Evolutionary conservation across 768 basidiomycete genomes (phyloP).

Genomic region (Calocera viscosa): DNA sequence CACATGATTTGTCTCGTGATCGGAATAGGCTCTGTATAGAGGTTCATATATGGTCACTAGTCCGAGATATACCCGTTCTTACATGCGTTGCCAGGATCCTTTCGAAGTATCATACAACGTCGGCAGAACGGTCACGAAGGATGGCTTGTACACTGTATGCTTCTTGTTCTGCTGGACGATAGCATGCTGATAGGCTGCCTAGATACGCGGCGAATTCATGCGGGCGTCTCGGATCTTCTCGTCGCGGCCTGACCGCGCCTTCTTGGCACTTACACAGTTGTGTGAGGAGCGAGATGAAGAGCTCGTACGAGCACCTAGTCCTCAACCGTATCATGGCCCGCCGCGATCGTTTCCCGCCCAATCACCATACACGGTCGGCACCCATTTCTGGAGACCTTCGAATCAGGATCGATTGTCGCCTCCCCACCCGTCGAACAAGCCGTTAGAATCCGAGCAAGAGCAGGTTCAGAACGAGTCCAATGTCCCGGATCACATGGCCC

Average conservation of each 20-base stretch:
- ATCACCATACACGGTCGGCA: slow-evolving; percentile 56
- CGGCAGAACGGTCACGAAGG: slow-evolving; percentile 87
- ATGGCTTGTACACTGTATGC: slow-evolving; percentile 83
- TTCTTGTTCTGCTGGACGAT: not conserved
- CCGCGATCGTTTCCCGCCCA: slow-evolving; percentile 45
- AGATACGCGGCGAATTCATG: slow-evolving; percentile 99
- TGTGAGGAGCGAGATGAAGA: slow-evolving; percentile 72
- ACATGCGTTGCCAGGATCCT: slow-evolving; percentile 53
- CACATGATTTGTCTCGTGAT: slow-evolving; percentile 57
- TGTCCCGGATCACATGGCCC: slow-evolving; percentile 65
- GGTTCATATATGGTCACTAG: slow-evolving; percentile 32
- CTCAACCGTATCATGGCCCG: slow-evolving; percentile 5
- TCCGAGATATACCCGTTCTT: slow-evolving; percentile 7
- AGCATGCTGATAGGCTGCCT: slow-evolving; percentile 1
- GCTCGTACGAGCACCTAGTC: slow-evolving; percentile 26
- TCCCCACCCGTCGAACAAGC: slow-evolving; percentile 24
- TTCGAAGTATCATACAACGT: slow-evolving; percentile 97
- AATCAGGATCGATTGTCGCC: slow-evolving; percentile 43
- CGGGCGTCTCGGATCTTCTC: slow-evolving; percentile 79
- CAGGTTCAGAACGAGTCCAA: not conserved
- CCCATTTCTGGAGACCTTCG: slow-evolving; percentile 34
- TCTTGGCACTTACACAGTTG: slow-evolving; percentile 71
- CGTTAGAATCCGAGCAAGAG: slow-evolving; percentile 1
- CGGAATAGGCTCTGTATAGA: slow-evolving; percentile 93
- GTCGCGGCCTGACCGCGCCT: slow-evolving; percentile 65